Base-by-base conservation (phyloP, 106 monocot species). In the Iris macrosiphon region DNA sequence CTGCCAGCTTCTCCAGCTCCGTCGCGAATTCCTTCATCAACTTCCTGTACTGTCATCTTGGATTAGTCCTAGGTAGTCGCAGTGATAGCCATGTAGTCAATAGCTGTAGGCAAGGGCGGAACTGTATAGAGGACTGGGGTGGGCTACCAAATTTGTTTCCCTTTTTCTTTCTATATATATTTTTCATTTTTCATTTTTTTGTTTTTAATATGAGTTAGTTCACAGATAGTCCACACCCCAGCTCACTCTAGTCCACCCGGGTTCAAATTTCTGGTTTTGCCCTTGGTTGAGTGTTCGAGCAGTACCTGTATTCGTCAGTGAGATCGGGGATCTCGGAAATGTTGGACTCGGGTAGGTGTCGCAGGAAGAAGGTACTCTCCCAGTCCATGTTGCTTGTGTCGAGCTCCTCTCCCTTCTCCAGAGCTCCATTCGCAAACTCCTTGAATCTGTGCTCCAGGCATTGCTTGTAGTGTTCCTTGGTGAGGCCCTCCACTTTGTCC, bases 281-380 rank as follows among this genome's bases (percentile, higher is more conserved):
- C n/a, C n/a, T n/a, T n/a, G n/a, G n/a, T n/a, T n/a, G n/a, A n/a
- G n/a, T n/a, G n/a, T n/a, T n/a, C n/a, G n/a, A n/a, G n/a, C n/a
- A 10, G 7, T 25, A 57, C 68, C 60, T 64, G 60, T 72, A 65
- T 1, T 68, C 68, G 26, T 64, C 72, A 2, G 65, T 51, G 25
- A 72, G 63, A 29, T 80, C 68, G 15, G 76, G 80, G 52, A 85
- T 57, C 16, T 85, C 55, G 10, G 31, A 33, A 49, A 80, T 49
- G 59, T 74, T 85, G 32, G 81, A 78, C 11, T 31, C 25, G 6
- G 90, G 90, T 58, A 72, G 84, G 34, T 89, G 88, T 33, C 72
- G 75, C 19, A 89, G 34, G 76, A 59, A 79, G 69, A 89, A 83
- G 60, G 75, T 78, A 53, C 84, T 90, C 59, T 90, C 90, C 90